Percentiles rank a stretch among this genome's conserved stretches.
Evolutionary conservation across 441 rosid species (phyloP).

Genomic region (Biscutella auriculata): DNA sequence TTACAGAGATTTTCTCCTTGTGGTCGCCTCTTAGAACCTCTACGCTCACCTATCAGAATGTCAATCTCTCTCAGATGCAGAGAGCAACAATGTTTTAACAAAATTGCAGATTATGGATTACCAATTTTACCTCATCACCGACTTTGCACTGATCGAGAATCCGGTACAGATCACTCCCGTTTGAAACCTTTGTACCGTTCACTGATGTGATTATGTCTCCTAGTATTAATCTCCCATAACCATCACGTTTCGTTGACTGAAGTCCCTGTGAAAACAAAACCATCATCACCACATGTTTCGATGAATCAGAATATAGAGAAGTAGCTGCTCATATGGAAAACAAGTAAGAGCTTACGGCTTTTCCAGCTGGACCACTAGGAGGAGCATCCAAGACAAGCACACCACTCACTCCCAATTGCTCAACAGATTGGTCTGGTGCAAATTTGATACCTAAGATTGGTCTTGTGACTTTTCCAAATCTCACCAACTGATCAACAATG

Average conservation of each 20-base stretch:
- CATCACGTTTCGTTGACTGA: constrained; percentile 74
- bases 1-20: constrained; percentile 82
- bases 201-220: constrained; percentile 92
- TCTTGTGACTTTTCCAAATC: constrained; percentile 78
- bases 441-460: constrained; percentile 93
- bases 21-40: constrained; percentile 91
- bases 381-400: constrained; percentile 97
- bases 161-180: constrained; percentile 89
- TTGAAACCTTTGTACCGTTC: constrained; percentile 62
- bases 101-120: not conserved
- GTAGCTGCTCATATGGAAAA: not conserved
- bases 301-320: not conserved
- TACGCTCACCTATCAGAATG: constrained; percentile 43
- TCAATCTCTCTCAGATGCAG: not conserved
- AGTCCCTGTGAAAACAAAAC: constrained; percentile 49
- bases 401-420: constrained; percentile 93
- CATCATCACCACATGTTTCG: not conserved
- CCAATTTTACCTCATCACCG: constrained; percentile 54
- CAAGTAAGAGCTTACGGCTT: constrained; percentile 54
- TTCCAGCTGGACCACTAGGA: constrained; percentile 83
- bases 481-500: constrained; percentile 85
- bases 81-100: not conserved
- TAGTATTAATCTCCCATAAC: constrained; percentile 76
- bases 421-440: constrained; percentile 97
- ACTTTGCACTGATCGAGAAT: constrained; percentile 92